Evolutionary conservation across 2,329 filamentous ascomycete genomes (phyloP).

Genomic region (Lasiodiplodia sp.): DNA sequence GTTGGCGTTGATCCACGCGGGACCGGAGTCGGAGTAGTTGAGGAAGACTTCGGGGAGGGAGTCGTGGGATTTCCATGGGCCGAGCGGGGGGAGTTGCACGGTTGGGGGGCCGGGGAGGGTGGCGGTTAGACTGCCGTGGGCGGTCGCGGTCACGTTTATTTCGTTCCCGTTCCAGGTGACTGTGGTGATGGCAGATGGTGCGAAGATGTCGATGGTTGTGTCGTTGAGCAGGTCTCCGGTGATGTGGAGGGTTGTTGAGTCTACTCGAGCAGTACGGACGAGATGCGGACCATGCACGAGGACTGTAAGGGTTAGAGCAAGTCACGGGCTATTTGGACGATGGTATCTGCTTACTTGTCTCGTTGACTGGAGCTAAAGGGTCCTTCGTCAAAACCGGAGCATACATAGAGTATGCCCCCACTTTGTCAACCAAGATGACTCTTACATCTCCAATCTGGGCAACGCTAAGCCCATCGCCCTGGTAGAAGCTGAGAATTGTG

Average conservation of each 20-base stretch:
- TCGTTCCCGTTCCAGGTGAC: slow-evolving; percentile 49
- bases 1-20: slow-evolving; percentile 53
- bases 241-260: slow-evolving; percentile 38
- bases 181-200: slow-evolving; percentile 36
- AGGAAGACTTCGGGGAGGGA: slow-evolving; percentile 56
- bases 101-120: slow-evolving; percentile 37
- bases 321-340: no score
- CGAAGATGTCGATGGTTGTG: slow-evolving; percentile 49
- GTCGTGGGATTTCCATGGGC: slow-evolving; percentile 56
- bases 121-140: slow-evolving; percentile 47
- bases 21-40: slow-evolving; percentile 52
- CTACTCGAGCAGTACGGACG: slow-evolving; percentile 41
- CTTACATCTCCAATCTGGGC: slow-evolving; percentile 47
- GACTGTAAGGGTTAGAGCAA: slow-evolving; percentile 29
- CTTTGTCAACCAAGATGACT: slow-evolving; percentile 47
- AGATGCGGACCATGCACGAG: slow-evolving; percentile 52
- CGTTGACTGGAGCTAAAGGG: slow-evolving; percentile 47
- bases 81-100: slow-evolving; percentile 49
- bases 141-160: slow-evolving; percentile 39
- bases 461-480: slow-evolving; percentile 42
- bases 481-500: slow-evolving; percentile 42
- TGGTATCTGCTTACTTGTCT: slow-evolving; percentile 35
- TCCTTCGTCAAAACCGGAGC: slow-evolving; percentile 48
- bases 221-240: slow-evolving; percentile 46
- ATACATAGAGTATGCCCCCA: slow-evolving; percentile 47